Evolutionary conservation across 176 grass and related monocot species (phyloP).

Genomic region (Bromus sterilis): DNA sequence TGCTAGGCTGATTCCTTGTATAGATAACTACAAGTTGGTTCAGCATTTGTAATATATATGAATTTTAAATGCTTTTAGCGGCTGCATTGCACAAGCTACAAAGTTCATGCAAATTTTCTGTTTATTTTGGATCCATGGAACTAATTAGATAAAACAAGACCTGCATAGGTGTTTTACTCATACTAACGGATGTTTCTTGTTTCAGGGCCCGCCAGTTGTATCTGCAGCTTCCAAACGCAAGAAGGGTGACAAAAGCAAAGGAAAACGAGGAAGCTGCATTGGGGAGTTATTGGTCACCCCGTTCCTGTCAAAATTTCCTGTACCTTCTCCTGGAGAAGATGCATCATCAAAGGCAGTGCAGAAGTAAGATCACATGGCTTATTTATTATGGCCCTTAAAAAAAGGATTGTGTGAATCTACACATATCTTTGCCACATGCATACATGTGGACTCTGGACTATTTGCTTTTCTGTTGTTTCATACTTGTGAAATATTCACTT

Average conservation of each 20-base stretch:
- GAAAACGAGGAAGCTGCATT: constrained; percentile 69
- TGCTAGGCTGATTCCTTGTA: background rate
- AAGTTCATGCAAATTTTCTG: background rate
- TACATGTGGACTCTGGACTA: background rate
- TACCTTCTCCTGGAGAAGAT: constrained; percentile 62
- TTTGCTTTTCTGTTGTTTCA: constrained; percentile 5
- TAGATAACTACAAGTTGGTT: background rate
- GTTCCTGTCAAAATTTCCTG: constrained; percentile 83
- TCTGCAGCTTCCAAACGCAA: constrained; percentile 76
- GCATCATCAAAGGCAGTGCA: constrained; percentile 51
- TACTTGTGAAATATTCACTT: constrained; percentile 9
- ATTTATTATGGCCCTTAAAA: background rate
- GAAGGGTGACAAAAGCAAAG: constrained; percentile 88
- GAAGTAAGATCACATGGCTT: constrained; percentile 44
- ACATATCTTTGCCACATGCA: background rate
- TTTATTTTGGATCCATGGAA: background rate
- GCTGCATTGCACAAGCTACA: background rate
- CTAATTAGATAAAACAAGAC: background rate
- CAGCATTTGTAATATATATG: background rate
- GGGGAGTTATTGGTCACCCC: constrained; percentile 80
- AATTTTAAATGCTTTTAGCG: constrained; percentile 2
- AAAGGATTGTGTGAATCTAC: background rate
- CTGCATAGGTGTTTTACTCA: background rate
- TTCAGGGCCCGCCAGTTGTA: constrained; percentile 70
- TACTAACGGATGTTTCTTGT: background rate